Conservation (phyloP, 2,329 filamentous ascomycete species). For the Aureobasidium namibiae region DNA sequence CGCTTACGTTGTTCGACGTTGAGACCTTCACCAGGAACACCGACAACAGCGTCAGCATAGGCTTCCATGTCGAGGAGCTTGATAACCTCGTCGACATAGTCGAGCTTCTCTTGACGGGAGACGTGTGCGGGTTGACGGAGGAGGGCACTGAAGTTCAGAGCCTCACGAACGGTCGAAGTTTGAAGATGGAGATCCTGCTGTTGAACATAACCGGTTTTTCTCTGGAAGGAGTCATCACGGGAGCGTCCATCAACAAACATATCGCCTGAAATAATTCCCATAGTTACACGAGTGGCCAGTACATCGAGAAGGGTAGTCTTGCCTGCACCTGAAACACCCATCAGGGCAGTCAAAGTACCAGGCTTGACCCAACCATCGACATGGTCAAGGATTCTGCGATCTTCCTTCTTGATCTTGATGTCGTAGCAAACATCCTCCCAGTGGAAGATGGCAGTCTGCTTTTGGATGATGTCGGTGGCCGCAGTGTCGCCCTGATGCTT, state of each 20-base stretch:
- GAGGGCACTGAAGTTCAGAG: constrained; percentile 74
- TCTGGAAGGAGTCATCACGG: constrained; percentile 75
- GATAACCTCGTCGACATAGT: constrained; percentile 85
- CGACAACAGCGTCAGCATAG: constrained; percentile 84
- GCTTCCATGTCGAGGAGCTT: constrained; percentile 83
- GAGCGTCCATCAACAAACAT: constrained; percentile 74
- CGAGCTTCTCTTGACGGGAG: constrained; percentile 68
- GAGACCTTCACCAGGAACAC: constrained; percentile 79
- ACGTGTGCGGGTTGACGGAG: constrained; percentile 73
- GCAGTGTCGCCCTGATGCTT: constrained; percentile 19
- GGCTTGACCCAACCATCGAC: constrained; percentile 49
- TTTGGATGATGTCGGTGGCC: constrained; percentile 31
- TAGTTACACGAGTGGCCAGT: constrained; percentile 74
- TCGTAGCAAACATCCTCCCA: constrained; percentile 51
- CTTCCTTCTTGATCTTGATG: constrained; percentile 43
- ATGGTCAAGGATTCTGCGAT: constrained; percentile 45
- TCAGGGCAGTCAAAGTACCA: constrained; percentile 42
- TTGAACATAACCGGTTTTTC: constrained; percentile 86
- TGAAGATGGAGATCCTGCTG: constrained; percentile 85
- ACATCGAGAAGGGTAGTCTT: constrained; percentile 66
- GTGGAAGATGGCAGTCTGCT: constrained; percentile 36
- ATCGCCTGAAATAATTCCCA: constrained; percentile 80
- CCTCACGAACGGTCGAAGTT: constrained; percentile 81
- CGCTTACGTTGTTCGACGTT: constrained; percentile 63
- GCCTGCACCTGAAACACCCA: constrained; percentile 51